Conservation (phyloP, 2,329 filamentous ascomycete species). For the Cadophora sp. region DNA sequence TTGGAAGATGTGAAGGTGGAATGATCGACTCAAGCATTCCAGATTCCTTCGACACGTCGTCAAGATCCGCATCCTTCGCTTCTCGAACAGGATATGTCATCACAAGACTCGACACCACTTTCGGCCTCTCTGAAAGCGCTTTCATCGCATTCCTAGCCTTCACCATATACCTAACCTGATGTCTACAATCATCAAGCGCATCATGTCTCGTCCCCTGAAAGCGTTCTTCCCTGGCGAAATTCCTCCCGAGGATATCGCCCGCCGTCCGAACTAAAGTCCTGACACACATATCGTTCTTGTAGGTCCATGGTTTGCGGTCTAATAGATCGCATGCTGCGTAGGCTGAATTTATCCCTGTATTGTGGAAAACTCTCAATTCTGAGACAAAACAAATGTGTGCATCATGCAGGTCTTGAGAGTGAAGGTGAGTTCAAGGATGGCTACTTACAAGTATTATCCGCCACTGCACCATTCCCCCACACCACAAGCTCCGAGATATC, state of each 20-base stretch:
- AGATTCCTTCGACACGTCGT: background rate
- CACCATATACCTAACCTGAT: conserved; percentile 32
- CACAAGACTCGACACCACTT: background rate
- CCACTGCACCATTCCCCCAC: conserved; percentile 32
- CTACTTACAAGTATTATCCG: conserved; percentile 28
- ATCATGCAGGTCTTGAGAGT: background rate
- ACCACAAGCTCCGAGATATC: conserved; percentile 26
- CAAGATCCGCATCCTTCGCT: background rate
- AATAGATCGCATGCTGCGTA: conserved; percentile 27
- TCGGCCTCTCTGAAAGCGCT: background rate
- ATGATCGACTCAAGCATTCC: background rate
- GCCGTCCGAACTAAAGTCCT: conserved; percentile 27
- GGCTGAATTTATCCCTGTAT: conserved; percentile 25
- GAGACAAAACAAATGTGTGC: no score
- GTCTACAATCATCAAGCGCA: conserved; percentile 31
- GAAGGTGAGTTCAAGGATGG: background rate
- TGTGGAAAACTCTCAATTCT: background rate
- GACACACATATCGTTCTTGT: conserved; percentile 32
- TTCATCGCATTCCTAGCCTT: conserved; percentile 23
- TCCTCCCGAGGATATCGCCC: conserved; percentile 15
- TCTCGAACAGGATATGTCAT: background rate
- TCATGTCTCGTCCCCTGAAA: conserved; percentile 26
- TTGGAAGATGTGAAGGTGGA: background rate
- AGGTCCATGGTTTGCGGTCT: conserved; percentile 25
- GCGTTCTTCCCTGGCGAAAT: conserved; percentile 15